Conservation (phyloP, 169 alveolate species). For the Cryptosporidium canis region DNA sequence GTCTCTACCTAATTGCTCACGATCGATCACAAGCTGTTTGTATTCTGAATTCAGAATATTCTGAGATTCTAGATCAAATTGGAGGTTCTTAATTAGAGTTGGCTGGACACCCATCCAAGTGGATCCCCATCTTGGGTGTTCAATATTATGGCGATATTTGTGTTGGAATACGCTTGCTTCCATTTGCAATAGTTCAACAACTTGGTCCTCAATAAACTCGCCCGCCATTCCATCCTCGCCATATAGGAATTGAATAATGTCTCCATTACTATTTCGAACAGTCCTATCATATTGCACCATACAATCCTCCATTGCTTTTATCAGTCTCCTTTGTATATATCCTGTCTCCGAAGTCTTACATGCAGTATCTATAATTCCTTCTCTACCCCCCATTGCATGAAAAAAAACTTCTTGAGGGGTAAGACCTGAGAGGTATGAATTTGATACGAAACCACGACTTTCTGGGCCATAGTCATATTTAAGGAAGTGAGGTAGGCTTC, state of each 20-base stretch:
- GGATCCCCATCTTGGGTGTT: constrained; percentile 72
- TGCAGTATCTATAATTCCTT: constrained; percentile 99
- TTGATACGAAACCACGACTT: constrained; percentile 98
- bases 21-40: constrained; percentile 79
- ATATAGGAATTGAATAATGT: constrained; percentile 96
- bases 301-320: constrained; percentile 99
- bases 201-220: constrained; percentile 98
- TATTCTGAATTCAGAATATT: constrained; percentile 79
- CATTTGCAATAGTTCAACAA: constrained; percentile 89
- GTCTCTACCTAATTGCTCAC: constrained; percentile 82
- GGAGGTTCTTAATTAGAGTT: constrained; percentile 65
- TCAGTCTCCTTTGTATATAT: constrained; percentile 98
- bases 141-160: constrained; percentile 60
- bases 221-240: constrained; percentile 99
- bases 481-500: constrained; percentile 99
- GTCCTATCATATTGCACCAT: constrained; percentile 99
- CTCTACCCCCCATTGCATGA: constrained; percentile 99
- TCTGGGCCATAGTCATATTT: constrained; percentile 99
- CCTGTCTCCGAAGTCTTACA: constrained; percentile 99
- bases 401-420: constrained; percentile 99
- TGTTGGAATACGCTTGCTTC: constrained; percentile 80
- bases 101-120: constrained; percentile 52
- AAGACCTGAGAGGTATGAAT: constrained; percentile 95
- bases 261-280: constrained; percentile 96
- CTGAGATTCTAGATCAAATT: constrained; percentile 73